Percentiles rank a stretch among this genome's conserved stretches.
phyloP scores from a whole-genome alignment of 2,329 filamentous ascomycete species.

The Monilinia fructicola region DNA sequence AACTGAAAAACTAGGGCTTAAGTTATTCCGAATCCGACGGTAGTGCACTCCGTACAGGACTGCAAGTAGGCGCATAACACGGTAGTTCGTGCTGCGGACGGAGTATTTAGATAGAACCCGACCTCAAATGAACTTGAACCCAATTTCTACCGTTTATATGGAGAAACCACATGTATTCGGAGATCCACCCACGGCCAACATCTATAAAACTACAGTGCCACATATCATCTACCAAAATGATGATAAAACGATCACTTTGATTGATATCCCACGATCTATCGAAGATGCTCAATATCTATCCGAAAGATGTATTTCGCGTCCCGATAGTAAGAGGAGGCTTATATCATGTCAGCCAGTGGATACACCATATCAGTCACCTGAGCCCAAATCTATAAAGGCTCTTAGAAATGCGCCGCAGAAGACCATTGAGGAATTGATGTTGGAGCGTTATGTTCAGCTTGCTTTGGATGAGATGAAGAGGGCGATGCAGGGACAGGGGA shows the following conservation, averaged over 20 bases:
- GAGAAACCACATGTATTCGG: neutral
- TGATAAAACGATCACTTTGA: slow-evolving; percentile 26
- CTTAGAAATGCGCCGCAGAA: slow-evolving; percentile 27
- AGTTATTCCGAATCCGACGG: too few species aligned
- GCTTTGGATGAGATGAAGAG: slow-evolving; percentile 32
- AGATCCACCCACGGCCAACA: neutral
- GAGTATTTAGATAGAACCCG: too few species aligned
- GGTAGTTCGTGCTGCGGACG: too few species aligned
- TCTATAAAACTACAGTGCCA: neutral
- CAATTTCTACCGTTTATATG: neutral
- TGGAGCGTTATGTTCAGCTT: slow-evolving; percentile 36
- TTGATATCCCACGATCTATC: slow-evolving; percentile 70
- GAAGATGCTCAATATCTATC: slow-evolving; percentile 57
- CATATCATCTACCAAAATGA: slow-evolving; percentile 15
- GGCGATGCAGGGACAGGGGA: slow-evolving; percentile 38
- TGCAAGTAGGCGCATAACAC: too few species aligned
- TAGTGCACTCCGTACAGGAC: too few species aligned
- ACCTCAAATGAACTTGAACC: neutral
- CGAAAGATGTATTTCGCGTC: slow-evolving; percentile 26
- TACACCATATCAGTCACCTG: slow-evolving; percentile 51
- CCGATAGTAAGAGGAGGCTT: slow-evolving; percentile 24
- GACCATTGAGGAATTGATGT: slow-evolving; percentile 34
- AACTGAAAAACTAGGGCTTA: too few species aligned
- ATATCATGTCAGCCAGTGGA: slow-evolving; percentile 45
- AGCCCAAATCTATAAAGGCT: slow-evolving; percentile 49